Evolutionary conservation across 495 filamentous ascomycete species (phyloP).

Genomic region (Evernia prunastri): DNA sequence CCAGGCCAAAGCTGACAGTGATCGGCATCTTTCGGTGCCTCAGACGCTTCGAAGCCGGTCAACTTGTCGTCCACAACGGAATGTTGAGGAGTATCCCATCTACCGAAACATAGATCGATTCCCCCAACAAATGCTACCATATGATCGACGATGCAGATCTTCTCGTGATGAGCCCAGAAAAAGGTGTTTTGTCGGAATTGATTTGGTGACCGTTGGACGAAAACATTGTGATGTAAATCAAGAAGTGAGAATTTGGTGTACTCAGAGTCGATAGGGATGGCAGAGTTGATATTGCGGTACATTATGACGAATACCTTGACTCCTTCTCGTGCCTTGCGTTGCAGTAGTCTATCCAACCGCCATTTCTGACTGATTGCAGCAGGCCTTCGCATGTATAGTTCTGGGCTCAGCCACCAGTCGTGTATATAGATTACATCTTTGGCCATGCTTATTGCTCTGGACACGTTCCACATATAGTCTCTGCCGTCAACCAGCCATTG

Average conservation of each 20-base stretch:
- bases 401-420: constrained; percentile 97
- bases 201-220: constrained; percentile 92
- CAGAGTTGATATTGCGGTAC: constrained; percentile 96
- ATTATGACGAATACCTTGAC: constrained; percentile 98
- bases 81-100: constrained; percentile 96
- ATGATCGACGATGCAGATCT: constrained; percentile 92
- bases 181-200: constrained; percentile 99
- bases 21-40: constrained; percentile 78
- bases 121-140: constrained; percentile 94
- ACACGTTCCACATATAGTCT: constrained; percentile 99
- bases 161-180: constrained; percentile 99
- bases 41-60: constrained; percentile 81
- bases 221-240: constrained; percentile 91
- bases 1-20: constrained; percentile 96
- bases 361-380: constrained; percentile 98
- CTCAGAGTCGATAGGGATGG: constrained; percentile 96
- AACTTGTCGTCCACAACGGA: constrained; percentile 85
- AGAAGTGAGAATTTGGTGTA: constrained; percentile 97
- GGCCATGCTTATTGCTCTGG: constrained; percentile 92
- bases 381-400: constrained; percentile 91
- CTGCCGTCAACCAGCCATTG: constrained; percentile 96
- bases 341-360: constrained; percentile 90
- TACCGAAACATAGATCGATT: constrained; percentile 93
- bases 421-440: constrained; percentile 99
- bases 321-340: constrained; percentile 86